A percentile compares a stretch with the other conserved stretches of the same genome.
Evolutionary conservation across 2,329 filamentous ascomycete species (phyloP).

Genomic region (Aspergillus amoenus): DNA sequence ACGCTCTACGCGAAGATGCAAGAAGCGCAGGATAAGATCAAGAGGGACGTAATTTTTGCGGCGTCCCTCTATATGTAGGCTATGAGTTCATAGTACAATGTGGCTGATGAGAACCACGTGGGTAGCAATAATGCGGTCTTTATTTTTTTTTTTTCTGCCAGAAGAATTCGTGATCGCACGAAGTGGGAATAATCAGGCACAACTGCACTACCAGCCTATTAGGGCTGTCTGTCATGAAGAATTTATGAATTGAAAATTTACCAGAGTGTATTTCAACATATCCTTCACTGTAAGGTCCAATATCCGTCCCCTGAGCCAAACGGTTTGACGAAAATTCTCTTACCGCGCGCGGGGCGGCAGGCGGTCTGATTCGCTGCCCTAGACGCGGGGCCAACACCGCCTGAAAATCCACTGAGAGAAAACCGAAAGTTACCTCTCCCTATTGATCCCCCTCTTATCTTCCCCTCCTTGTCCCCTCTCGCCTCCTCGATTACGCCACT

Average conservation of each 20-base stretch:
- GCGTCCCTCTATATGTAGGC: slow-evolving; percentile 79
- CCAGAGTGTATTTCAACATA: neutral
- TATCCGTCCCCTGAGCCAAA: neutral
- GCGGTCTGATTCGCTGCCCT: slow-evolving; percentile 26
- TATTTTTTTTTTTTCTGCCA: slow-evolving; percentile 15
- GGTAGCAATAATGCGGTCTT: slow-evolving; percentile 3
- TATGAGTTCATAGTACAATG: neutral
- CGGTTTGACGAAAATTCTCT: slow-evolving; percentile 19
- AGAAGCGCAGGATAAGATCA: slow-evolving; percentile 94
- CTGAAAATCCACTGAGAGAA: slow-evolving; percentile 27
- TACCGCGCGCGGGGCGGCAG: slow-evolving; percentile 25
- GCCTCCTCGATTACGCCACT: slow-evolving; percentile 18
- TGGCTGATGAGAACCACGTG: slow-evolving; percentile 11
- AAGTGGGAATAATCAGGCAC: neutral
- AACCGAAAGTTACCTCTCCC: slow-evolving; percentile 17
- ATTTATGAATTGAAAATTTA: too few relatives aligned
- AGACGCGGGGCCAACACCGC: slow-evolving; percentile 26
- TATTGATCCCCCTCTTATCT: slow-evolving; percentile 14
- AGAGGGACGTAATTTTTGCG: slow-evolving; percentile 89
- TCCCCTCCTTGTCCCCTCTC: slow-evolving; percentile 21
- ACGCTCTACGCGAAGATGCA: slow-evolving; percentile 96
- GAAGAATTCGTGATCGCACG: slow-evolving; percentile 7
- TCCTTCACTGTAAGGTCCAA: neutral
- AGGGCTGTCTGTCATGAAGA: neutral
- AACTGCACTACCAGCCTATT: neutral